These are phyloP conservation scores for Leavenworthia alabamica DNA, from an alignment of 345 rosid genomes.

Conservation along the genomic window DNA sequence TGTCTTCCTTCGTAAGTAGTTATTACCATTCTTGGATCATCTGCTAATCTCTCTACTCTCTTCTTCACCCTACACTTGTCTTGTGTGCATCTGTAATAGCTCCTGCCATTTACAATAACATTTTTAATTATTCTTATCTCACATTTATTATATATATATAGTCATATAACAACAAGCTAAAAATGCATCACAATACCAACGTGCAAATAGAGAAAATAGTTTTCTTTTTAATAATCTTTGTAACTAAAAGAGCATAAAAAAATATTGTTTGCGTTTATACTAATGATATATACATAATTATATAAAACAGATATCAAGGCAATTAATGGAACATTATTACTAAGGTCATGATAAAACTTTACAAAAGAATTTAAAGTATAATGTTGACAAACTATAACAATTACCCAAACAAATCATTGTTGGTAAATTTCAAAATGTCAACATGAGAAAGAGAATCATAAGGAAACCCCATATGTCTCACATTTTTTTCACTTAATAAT, in stretches of 20 bases:
- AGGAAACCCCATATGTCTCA: slow-evolving; percentile 22
- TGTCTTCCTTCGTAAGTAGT: slow-evolving; percentile 98
- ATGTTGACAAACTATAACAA: slow-evolving; percentile 10
- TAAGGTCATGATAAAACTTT: slow-evolving; percentile 24
- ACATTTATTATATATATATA: not conserved
- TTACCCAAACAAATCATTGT: slow-evolving; percentile 28
- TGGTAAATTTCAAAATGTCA: slow-evolving; percentile 27
- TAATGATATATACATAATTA: not conserved
- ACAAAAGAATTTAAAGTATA: slow-evolving; percentile 11
- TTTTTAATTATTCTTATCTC: not conserved
- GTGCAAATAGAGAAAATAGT: not conserved
- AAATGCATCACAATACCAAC: not conserved
- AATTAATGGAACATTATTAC: slow-evolving; percentile 3
- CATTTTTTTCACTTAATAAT: slow-evolving; percentile 11
- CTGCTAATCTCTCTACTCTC: slow-evolving; percentile 94
- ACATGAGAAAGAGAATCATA: slow-evolving; percentile 12
- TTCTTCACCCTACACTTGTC: slow-evolving; percentile 93
- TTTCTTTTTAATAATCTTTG: not conserved
- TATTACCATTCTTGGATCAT: slow-evolving; percentile 97
- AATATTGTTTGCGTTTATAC: not conserved
- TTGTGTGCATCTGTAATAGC: slow-evolving; percentile 93
- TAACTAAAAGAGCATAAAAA: not conserved
- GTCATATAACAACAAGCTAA: not conserved
- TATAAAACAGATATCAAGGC: not conserved
- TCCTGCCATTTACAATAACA: slow-evolving; percentile 39